These are phyloP conservation scores for Helichrysum umbraculigerum DNA, from an alignment of 129 eudicot species.

Conservation along the genomic window DNA sequence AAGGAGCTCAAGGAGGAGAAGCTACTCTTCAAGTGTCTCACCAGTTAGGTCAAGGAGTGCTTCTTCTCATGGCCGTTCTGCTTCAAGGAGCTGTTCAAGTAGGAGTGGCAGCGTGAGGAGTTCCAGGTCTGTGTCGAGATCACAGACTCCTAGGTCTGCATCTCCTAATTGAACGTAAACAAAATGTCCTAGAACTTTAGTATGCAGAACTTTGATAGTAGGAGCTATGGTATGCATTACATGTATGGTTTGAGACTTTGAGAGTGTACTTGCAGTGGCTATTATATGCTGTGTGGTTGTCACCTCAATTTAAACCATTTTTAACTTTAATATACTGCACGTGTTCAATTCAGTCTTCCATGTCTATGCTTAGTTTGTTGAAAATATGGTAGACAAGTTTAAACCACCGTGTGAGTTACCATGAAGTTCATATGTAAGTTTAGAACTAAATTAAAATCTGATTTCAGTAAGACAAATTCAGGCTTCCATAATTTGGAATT, in stretches of 20 bases:
- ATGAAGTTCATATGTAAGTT: neutral
- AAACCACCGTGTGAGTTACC: neutral
- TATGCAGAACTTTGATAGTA: neutral
- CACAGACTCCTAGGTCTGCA: conserved; percentile 28
- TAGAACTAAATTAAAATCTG: neutral
- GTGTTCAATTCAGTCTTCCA: neutral
- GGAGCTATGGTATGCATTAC: neutral
- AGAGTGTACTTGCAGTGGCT: neutral
- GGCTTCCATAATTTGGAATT: neutral
- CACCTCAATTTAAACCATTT: conserved; percentile 1
- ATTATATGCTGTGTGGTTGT: neutral
- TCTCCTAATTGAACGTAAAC: conserved; percentile 28
- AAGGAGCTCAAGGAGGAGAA: conserved; percentile 37
- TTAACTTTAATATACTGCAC: neutral
- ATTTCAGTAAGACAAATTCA: too few species aligned
- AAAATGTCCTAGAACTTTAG: neutral
- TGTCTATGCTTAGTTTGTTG: neutral
- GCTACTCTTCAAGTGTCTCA: conserved; percentile 33
- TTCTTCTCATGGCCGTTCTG: conserved; percentile 6
- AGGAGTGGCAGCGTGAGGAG: conserved; percentile 42
- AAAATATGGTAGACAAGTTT: neutral
- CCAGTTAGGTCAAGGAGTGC: conserved; percentile 36
- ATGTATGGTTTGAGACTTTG: neutral
- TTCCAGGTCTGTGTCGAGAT: conserved; percentile 45
- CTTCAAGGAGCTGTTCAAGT: conserved; percentile 22